These are phyloP conservation scores for Sambucus nigra DNA, from an alignment of 129 eudicot genomes.

Conservation along the genomic window DNA sequence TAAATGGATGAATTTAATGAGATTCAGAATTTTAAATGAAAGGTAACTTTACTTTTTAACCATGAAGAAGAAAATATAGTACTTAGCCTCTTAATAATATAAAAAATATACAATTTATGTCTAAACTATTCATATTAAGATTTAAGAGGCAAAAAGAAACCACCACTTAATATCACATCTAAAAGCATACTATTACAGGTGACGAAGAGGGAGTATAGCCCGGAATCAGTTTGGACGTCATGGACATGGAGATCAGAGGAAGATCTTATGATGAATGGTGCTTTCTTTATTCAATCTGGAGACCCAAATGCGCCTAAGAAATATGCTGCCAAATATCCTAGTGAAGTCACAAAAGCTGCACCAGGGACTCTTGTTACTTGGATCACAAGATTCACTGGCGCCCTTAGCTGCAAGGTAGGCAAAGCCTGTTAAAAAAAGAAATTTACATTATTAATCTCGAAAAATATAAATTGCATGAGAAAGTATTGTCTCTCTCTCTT, in stretches of 20 bases:
- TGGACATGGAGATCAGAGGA: slow-evolving; percentile 94
- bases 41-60: no score
- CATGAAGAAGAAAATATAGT: no score
- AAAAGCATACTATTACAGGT: slow-evolving; percentile 17
- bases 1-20: no score
- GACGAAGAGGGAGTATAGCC: slow-evolving; percentile 47
- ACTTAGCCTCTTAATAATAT: no score
- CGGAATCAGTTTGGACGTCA: slow-evolving; percentile 37
- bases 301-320: slow-evolving; percentile 30
- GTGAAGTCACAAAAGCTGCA: slow-evolving; percentile 29
- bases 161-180: no score
- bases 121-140: no score
- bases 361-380: slow-evolving; percentile 26
- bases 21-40: no score
- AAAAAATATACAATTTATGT: no score
- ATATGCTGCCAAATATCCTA: slow-evolving; percentile 6
- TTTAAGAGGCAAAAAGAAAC: no score
- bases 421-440: slow-evolving; percentile 25
- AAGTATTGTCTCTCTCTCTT: no score
- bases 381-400: slow-evolving; percentile 48
- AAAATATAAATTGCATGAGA: no score
- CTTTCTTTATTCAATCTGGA: slow-evolving; percentile 60
- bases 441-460: no score
- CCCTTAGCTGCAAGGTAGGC: slow-evolving; percentile 41
- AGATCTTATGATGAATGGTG: slow-evolving; percentile 69